Evolutionary conservation across 1,284 basidiomycete genomes (phyloP), one percentile per base, ranked within the genome.

Genomic region (Papiliotrema nemorosa): DNA sequence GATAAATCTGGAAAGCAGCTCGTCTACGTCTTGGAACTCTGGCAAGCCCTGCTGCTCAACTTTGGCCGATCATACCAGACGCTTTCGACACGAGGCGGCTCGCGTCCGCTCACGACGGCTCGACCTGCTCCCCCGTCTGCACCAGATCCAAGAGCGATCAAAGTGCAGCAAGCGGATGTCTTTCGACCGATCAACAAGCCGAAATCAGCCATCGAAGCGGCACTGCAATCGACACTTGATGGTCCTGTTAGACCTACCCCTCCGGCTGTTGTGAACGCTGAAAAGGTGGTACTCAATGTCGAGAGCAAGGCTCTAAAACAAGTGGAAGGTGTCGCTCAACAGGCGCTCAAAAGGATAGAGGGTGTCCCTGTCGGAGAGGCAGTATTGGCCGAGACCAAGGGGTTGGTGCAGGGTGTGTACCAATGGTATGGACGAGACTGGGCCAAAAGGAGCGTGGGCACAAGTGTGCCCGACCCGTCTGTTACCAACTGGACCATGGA

Each of bases 131-230:
- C 35, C 22, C 49, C 55, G 2, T 27, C 49, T 10, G 49, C 25
- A 2, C 60, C 57, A 3, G 66, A 70, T 47, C 41, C 55, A 2
- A 56, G 62, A 24, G 41, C 64, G 0, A 61, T 70, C 25, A 49
- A 66, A 4, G 40, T 72, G 39, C 61, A 61, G 43, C 60, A 63
- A 44, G 67, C 48, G 4, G 65, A 71, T 52, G 66, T 73, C 50
- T 73, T 70, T 60, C 46, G 57, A 20, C 67, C 71, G 4, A 49
- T 58, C 18, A 33, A 47, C 1, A 58, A 62, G 47, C 50, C 53
- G 16, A 59, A 59, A 25, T 64, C 64, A 3, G 43, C 54, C 0
- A 26, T 57, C 27, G 21, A 36, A 4, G 46, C 48, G 21, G 54
- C 48, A 14, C 37, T 70, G 6, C 55, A 59, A 35, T 53, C 47